Evolutionary conservation across 352 stramenopile genomes (phyloP).

Genomic region (Phytophthora tentaculata): DNA sequence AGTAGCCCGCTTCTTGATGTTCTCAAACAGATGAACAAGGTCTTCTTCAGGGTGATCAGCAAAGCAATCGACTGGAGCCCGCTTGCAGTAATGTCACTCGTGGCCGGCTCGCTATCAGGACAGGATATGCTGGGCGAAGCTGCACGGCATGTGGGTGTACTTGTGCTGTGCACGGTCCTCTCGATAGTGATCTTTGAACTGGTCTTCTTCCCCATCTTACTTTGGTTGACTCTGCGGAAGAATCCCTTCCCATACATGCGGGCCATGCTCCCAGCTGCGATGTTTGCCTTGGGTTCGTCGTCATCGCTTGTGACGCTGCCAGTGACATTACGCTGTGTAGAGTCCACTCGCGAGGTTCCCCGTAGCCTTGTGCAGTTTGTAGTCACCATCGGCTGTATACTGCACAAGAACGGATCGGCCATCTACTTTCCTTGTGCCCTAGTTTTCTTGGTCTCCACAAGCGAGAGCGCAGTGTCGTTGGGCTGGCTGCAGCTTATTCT

Average conservation of each 20-base stretch:
- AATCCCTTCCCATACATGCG: slow-evolving; percentile 70
- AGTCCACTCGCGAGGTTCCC: slow-evolving; percentile 64
- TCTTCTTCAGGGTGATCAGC: slow-evolving; percentile 72
- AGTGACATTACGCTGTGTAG: slow-evolving; percentile 69
- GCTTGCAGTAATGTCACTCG: slow-evolving; percentile 69
- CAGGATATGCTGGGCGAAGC: slow-evolving; percentile 51
- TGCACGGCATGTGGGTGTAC: slow-evolving; percentile 58
- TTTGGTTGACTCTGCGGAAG: slow-evolving; percentile 49
- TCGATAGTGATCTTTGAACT: slow-evolving; percentile 58
- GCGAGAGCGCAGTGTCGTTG: slow-evolving; percentile 42
- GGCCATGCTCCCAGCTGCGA: slow-evolving; percentile 63
- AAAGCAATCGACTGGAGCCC: slow-evolving; percentile 74
- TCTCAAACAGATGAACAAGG: slow-evolving; percentile 74
- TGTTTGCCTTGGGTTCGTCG: slow-evolving; percentile 71
- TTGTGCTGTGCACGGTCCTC: slow-evolving; percentile 61
- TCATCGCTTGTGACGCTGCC: slow-evolving; percentile 76
- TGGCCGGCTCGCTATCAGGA: slow-evolving; percentile 64
- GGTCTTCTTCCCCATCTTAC: slow-evolving; percentile 59
- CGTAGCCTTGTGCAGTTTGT: slow-evolving; percentile 68
- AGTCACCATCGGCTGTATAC: slow-evolving; percentile 69
- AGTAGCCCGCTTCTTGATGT: slow-evolving; percentile 61
- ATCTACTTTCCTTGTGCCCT: slow-evolving; percentile 77
- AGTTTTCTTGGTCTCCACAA: slow-evolving; percentile 70
- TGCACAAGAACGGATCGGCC: slow-evolving; percentile 82
- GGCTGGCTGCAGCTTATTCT: slow-evolving; percentile 57